These are phyloP conservation scores for Aspergillus taichungensis DNA, from an alignment of 495 filamentous ascomycete genomes.

Conservation along the genomic window DNA sequence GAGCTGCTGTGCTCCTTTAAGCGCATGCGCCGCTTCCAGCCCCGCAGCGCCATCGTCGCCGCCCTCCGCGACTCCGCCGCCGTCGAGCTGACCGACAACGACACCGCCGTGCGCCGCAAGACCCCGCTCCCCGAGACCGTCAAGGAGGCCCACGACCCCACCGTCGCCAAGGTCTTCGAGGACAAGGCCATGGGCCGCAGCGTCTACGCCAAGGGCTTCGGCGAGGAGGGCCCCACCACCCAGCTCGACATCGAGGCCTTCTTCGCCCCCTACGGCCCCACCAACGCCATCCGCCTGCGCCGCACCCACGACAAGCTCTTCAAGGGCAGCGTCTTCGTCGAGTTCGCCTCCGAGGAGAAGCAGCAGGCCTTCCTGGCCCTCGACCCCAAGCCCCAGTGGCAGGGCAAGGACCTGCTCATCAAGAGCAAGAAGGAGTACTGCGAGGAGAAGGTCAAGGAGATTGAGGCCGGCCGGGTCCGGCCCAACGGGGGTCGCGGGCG, in stretches of 20 bases:
- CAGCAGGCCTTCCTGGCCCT: slow-evolving; percentile 68
- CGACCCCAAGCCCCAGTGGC: slow-evolving; percentile 75
- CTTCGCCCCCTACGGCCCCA: slow-evolving; percentile 70
- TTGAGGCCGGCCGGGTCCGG: slow-evolving; percentile 60
- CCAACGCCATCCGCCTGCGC: slow-evolving; percentile 80
- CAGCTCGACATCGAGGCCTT: slow-evolving; percentile 93
- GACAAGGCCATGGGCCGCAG: slow-evolving; percentile 50
- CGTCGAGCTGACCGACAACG: slow-evolving; percentile 60
- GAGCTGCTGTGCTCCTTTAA: slow-evolving; percentile 74
- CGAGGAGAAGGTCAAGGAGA: slow-evolving; percentile 65
- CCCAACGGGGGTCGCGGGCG: slow-evolving; percentile 34
- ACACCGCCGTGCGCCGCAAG: slow-evolving; percentile 69
- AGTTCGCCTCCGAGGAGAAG: slow-evolving; percentile 68
- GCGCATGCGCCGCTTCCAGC: slow-evolving; percentile 88
- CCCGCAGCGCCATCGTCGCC: slow-evolving; percentile 67
- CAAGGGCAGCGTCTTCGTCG: slow-evolving; percentile 93
- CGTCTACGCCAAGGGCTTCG: slow-evolving; percentile 85
- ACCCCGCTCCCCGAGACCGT: slow-evolving; percentile 44
- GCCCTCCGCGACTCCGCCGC: slow-evolving; percentile 66
- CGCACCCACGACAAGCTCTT: slow-evolving; percentile 60
- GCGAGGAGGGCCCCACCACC: slow-evolving; percentile 62
- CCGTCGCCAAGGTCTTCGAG: slow-evolving; percentile 47
- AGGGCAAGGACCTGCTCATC: slow-evolving; percentile 61
- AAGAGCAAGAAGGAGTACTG: slow-evolving; percentile 84
- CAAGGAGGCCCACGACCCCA: slow-evolving; percentile 29